Evolutionary conservation across 2,329 filamentous ascomycete species (phyloP), one percentile per base, ranked within the genome.

Genomic region (Dactylonectria estremocensis): DNA sequence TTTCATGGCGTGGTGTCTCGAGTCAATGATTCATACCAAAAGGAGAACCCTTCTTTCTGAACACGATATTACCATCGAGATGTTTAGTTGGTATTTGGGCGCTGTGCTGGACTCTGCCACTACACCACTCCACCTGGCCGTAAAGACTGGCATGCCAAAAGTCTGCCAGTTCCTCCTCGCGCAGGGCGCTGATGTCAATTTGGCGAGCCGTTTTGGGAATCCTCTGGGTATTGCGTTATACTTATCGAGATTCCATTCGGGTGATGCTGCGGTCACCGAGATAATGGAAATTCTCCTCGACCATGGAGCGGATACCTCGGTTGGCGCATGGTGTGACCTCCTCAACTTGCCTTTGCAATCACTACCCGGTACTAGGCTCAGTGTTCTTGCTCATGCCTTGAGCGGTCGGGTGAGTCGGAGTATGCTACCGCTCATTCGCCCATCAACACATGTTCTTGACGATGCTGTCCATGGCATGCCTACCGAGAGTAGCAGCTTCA

Each of bases 241-340:
- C 7, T 2, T 3, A 7, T 8, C 6, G 2, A 1, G 1, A 7
- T 8, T 14, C 16, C 2, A 1, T 8, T 43, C 7, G 16, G 37
- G 5, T n/a, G 1, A n/a, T n/a, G 37, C 2, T 24, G 18, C 4
- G 3, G 10, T 13, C 24, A 7, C 28, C n/a, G 11, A 18, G 1
- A 43, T 33, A 46, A 7, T 61, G 7, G 5, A 10, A 4, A 46
- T 53, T 6, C 14, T 61, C 13, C 16, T 61, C 20, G 49, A 61
- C 4, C 20, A 53, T 35, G 58, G 58, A 8, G 58, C 58, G 7
- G 58, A 61, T 28, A 54, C 58, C 16, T 45, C 58, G 24, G 10
- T 55, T 22, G 5, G n/a, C n/a, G 46, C n/a, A n/a, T 5, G 5
- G 14, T 7, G n/a, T 14, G 16, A 43, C 3, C 14, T n/a, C n/a